A percentile compares a stretch with the other conserved stretches of the same genome.
Conservation (phyloP, 345 rosid species). For the Rhodamnia argentea region DNA sequence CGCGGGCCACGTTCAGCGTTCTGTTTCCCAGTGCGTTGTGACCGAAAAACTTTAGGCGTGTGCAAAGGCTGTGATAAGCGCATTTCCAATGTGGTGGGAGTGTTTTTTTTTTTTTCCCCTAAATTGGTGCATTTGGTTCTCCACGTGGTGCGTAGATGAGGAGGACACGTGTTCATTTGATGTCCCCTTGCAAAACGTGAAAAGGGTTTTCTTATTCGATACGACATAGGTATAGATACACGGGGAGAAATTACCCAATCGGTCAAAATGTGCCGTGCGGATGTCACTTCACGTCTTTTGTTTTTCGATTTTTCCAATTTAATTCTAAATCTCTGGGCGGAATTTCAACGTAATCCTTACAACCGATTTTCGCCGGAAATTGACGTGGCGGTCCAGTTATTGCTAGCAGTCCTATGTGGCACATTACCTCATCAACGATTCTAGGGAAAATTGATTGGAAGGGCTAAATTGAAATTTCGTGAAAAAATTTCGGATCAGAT, state of each 20-base stretch:
- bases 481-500: neutral
- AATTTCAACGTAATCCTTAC: neutral
- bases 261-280: neutral
- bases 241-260: neutral
- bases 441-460: neutral
- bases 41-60: neutral
- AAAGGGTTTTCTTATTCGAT: neutral
- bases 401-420: neutral
- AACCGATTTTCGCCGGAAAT: accelerated
- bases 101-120: neutral
- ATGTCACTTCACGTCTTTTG: neutral
- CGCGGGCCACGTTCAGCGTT: neutral
- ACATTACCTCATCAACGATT: neutral
- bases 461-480: neutral
- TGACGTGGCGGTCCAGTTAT: neutral
- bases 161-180: neutral
- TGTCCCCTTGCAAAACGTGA: neutral
- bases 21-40: neutral
- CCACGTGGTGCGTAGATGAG: neutral
- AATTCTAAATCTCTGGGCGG: accelerated
- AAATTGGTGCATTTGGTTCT: neutral
- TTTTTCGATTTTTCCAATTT: neutral
- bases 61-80: neutral
- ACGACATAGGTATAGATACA: neutral
- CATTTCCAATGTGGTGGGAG: neutral